These are phyloP conservation scores for Oryza meridionalis DNA, from an alignment of 176 grass and related monocot species.

Conservation along the genomic window DNA sequence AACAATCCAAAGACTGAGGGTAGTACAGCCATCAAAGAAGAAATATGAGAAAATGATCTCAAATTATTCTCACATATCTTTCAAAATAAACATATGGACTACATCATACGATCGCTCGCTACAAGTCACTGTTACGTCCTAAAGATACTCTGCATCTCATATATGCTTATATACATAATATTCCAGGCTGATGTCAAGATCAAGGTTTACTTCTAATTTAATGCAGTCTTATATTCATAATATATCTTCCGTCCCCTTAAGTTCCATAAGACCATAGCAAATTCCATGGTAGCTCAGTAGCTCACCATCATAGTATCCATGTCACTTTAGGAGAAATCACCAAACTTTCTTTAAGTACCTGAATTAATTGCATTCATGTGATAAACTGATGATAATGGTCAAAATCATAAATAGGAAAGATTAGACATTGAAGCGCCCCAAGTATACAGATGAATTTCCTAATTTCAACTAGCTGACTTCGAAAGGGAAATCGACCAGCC, in stretches of 20 bases:
- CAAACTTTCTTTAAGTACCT: background rate
- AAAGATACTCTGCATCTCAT: constrained; percentile 24
- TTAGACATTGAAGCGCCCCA: background rate
- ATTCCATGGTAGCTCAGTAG: constrained; percentile 10
- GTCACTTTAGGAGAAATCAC: background rate
- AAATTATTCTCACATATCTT: background rate
- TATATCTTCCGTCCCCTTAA: background rate
- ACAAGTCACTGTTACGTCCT: constrained; percentile 22
- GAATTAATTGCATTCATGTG: constrained; percentile 8
- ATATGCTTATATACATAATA: constrained; percentile 37
- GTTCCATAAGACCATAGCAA: constrained; percentile 3
- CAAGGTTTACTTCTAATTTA: constrained; percentile 22
- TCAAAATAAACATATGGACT: background rate
- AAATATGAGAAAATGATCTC: background rate
- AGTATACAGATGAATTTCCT: background rate
- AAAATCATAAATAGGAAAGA: constrained; percentile 5
- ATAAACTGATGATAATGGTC: background rate
- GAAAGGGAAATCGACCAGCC: constrained; percentile 16
- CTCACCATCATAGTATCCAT: background rate
- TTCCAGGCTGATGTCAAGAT: background rate
- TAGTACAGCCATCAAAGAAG: background rate
- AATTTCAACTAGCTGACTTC: background rate
- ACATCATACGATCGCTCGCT: background rate
- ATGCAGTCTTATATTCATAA: constrained; percentile 2
- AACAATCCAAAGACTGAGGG: constrained; percentile 12